Conservation (phyloP, 495 filamentous ascomycete genomes). For the Xanthoparmelia taractica region DNA sequence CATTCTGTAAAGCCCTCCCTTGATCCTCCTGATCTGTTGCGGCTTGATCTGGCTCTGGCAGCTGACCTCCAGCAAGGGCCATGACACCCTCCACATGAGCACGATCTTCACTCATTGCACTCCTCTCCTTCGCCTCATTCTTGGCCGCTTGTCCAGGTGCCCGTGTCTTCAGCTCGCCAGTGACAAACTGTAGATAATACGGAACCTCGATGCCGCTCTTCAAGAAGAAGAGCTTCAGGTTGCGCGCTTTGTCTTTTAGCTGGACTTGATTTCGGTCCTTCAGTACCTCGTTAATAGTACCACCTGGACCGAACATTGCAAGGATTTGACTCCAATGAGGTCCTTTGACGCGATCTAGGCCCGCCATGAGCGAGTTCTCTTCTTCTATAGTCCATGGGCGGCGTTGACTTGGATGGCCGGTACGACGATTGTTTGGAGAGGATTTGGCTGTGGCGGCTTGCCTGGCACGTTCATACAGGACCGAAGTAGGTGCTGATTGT, state of each 20-base stretch:
- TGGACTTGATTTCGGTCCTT: slow-evolving; percentile 94
- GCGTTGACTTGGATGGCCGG: slow-evolving; percentile 73
- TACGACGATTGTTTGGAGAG: slow-evolving; percentile 62
- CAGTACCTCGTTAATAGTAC: slow-evolving; percentile 73
- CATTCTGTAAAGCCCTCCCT: slow-evolving; percentile 3
- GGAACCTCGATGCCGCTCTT: slow-evolving; percentile 92
- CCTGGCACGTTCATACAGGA: slow-evolving; percentile 74
- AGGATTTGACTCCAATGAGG: slow-evolving; percentile 96
- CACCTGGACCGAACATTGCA: slow-evolving; percentile 75
- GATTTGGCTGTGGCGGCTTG: slow-evolving; percentile 75
- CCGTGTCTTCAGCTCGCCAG: slow-evolving; percentile 88
- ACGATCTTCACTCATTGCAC: slow-evolving; percentile 61
- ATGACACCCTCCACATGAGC: slow-evolving; percentile 67
- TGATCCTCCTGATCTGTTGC: slow-evolving; percentile 3
- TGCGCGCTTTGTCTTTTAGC: slow-evolving; percentile 90
- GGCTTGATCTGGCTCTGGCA: slow-evolving; percentile 19
- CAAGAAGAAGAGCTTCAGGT: slow-evolving; percentile 90
- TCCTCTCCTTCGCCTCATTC: slow-evolving; percentile 68
- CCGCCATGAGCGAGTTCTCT: slow-evolving; percentile 86
- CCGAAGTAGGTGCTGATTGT: slow-evolving; percentile 68
- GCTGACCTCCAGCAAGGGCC: slow-evolving; percentile 41
- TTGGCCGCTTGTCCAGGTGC: slow-evolving; percentile 74
- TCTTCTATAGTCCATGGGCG: slow-evolving; percentile 87
- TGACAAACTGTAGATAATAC: slow-evolving; percentile 82
- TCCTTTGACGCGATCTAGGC: slow-evolving; percentile 82